Conservation (phyloP, 2,329 filamentous ascomycete genomes). For the Arachnomyces sp. region DNA sequence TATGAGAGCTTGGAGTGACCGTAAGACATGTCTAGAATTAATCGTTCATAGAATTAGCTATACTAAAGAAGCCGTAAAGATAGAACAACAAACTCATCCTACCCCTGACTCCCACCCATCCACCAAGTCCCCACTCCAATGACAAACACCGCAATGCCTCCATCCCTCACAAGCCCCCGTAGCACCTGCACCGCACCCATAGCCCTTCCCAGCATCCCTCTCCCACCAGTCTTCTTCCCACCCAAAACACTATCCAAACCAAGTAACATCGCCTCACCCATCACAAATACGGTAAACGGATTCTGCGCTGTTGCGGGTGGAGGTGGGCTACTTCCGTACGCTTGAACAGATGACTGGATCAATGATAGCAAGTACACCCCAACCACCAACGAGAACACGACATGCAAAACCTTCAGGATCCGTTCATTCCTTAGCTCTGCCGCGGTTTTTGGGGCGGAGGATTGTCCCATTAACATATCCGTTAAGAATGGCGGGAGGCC, state of each 20-base stretch:
- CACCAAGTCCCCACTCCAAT: conserved; percentile 36
- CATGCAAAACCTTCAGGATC: conserved; percentile 51
- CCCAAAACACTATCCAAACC: too few relatives aligned
- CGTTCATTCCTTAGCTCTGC: conserved; percentile 26
- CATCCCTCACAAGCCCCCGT: conserved; percentile 34
- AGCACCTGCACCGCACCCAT: conserved; percentile 28
- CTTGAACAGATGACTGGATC: conserved; percentile 27
- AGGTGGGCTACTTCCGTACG: conserved; percentile 27
- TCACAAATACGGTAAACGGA: conserved; percentile 38
- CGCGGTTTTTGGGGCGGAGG: conserved; percentile 29
- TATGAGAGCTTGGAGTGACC: too few relatives aligned
- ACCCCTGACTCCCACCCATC: conserved; percentile 28
- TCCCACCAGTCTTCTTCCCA: too few relatives aligned
- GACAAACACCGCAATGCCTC: conserved; percentile 37
- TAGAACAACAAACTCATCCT: too few relatives aligned
- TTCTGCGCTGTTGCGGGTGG: conserved; percentile 38
- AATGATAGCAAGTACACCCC: conserved; percentile 44
- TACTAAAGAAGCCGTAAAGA: too few relatives aligned
- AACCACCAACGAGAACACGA: conserved; percentile 48
- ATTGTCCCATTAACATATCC: conserved; percentile 29
- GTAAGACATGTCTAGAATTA: too few relatives aligned
- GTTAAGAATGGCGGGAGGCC: conserved; percentile 33
- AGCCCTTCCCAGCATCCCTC: conserved; percentile 25
- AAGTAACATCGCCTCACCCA: conserved; percentile 38
- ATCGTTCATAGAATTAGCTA: too few relatives aligned